These are phyloP conservation scores for Phytophthora pluvialis DNA, from an alignment of 352 stramenopile species.

Conservation along the genomic window DNA sequence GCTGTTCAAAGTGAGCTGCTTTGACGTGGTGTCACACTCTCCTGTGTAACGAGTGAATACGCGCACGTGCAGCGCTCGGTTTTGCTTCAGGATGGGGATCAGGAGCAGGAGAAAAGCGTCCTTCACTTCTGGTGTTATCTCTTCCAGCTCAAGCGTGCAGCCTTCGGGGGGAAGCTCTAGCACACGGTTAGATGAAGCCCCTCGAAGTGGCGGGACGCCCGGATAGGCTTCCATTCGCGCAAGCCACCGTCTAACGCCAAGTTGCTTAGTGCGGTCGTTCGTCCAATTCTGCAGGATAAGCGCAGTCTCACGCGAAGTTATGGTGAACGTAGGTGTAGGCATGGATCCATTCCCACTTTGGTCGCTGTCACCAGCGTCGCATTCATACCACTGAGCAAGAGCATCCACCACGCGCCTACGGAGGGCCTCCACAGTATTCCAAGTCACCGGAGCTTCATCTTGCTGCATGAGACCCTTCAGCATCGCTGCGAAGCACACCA, in stretches of 20 bases:
- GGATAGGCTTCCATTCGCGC: constrained; percentile 46
- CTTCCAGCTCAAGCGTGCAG: constrained; percentile 54
- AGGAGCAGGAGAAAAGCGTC: constrained; percentile 76
- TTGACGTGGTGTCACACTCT: background rate
- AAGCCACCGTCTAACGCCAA: constrained; percentile 53
- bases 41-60: constrained; percentile 59
- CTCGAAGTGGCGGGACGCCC: constrained; percentile 25
- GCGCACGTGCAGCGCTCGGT: constrained; percentile 51
- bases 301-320: constrained; percentile 61
- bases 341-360: constrained; percentile 19
- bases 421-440: constrained; percentile 36
- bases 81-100: constrained; percentile 69
- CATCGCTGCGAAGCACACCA: constrained; percentile 29
- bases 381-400: constrained; percentile 59
- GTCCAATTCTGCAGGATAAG: constrained; percentile 75
- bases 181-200: constrained; percentile 18
- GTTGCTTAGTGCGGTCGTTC: constrained; percentile 41
- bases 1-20: constrained; percentile 7
- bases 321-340: constrained; percentile 54
- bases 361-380: constrained; percentile 13
- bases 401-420: constrained; percentile 42
- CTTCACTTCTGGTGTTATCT: constrained; percentile 75
- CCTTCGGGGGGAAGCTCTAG: constrained; percentile 36
- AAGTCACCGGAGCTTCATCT: constrained; percentile 17
- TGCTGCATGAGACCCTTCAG: constrained; percentile 20